Evolutionary conservation across 2,329 filamentous ascomycete species (phyloP).

Genomic region (Fusarium nisikadoi): DNA sequence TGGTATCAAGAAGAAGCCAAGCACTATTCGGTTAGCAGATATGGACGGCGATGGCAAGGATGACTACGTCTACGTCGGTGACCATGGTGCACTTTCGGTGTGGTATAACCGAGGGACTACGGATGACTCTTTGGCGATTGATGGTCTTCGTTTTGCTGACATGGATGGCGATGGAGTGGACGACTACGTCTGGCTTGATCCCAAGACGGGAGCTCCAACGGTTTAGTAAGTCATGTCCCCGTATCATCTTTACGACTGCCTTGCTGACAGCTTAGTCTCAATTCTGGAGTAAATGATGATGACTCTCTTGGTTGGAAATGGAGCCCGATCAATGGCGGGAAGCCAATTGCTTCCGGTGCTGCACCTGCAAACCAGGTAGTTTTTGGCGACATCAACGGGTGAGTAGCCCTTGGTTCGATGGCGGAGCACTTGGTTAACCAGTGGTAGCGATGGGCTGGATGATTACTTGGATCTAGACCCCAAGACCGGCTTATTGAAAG

Average conservation of each 20-base stretch:
- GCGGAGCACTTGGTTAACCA: neutral
- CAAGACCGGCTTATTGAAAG: neutral
- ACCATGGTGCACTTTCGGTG: slow-evolving; percentile 39
- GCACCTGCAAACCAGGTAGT: neutral
- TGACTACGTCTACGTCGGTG: slow-evolving; percentile 35
- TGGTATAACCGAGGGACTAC: slow-evolving; percentile 15
- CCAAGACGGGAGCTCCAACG: neutral
- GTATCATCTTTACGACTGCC: fast-evolving
- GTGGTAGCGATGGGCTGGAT: neutral
- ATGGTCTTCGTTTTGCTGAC: slow-evolving; percentile 16
- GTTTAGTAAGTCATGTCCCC: neutral
- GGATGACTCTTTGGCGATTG: neutral
- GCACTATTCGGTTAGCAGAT: slow-evolving; percentile 30
- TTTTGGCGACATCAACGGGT: slow-evolving; percentile 16
- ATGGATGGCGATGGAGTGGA: slow-evolving; percentile 20
- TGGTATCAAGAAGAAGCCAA: slow-evolving; percentile 13
- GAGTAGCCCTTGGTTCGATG: fast-evolving
- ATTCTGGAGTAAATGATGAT: neutral
- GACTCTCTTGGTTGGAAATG: slow-evolving; percentile 20
- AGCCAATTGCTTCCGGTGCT: slow-evolving; percentile 10
- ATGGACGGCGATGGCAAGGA: slow-evolving; percentile 31
- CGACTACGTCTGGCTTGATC: slow-evolving; percentile 20
- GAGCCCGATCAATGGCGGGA: slow-evolving; percentile 6
- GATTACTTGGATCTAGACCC: neutral
- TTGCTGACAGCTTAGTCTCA: neutral